These are phyloP conservation scores for Xylaria grammica DNA, from an alignment of 495 filamentous ascomycete species.

Conservation along the genomic window DNA sequence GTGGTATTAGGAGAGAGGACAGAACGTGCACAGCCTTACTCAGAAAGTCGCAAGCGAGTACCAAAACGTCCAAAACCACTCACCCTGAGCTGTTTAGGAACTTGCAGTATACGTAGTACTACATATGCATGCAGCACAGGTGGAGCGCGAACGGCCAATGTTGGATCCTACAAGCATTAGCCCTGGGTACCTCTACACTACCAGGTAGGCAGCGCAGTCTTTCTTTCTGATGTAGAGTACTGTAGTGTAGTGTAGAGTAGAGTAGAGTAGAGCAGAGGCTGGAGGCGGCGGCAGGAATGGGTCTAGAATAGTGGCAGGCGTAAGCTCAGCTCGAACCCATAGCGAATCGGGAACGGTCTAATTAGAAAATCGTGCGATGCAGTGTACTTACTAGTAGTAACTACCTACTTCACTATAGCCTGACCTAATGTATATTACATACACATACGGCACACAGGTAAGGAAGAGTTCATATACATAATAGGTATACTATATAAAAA, in stretches of 20 bases:
- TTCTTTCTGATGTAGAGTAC: too few species aligned
- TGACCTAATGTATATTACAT: too few species aligned
- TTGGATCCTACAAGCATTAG: not conserved
- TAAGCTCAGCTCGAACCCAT: constrained; percentile 15
- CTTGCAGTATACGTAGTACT: not conserved
- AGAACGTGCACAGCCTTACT: constrained; percentile 7
- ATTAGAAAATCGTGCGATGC: constrained; percentile 5
- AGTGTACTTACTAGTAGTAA: too few species aligned
- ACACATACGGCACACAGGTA: too few species aligned
- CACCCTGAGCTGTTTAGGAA: not conserved
- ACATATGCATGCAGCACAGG: not conserved
- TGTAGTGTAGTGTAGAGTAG: too few species aligned
- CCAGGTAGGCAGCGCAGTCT: too few species aligned
- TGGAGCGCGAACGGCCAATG: constrained; percentile 1
- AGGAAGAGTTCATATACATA: too few species aligned
- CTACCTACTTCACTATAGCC: too few species aligned
- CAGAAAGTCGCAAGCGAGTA: not conserved
- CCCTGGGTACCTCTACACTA: too few species aligned
- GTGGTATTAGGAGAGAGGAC: not conserved
- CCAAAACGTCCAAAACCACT: not conserved
- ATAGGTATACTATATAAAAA: too few species aligned
- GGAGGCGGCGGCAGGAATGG: not conserved
- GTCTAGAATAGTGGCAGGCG: too few species aligned
- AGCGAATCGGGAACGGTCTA: not conserved
- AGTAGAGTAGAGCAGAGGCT: too few species aligned